Conservation (phyloP, 108 stramenopile genomes). For the Aurantiochytrium sp. region DNA sequence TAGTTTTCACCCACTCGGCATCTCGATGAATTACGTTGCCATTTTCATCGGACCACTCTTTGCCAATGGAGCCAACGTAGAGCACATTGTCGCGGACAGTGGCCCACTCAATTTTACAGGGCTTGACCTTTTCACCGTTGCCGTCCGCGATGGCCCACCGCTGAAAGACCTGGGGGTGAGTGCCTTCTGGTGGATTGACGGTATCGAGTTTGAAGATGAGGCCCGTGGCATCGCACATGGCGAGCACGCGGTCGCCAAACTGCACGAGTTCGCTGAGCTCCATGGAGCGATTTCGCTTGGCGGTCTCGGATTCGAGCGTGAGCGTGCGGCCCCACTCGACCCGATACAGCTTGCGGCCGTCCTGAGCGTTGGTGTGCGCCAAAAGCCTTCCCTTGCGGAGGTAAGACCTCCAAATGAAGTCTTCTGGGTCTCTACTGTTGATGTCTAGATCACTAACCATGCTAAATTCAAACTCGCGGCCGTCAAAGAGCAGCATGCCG, state of each 20-base stretch:
- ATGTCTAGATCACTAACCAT: constrained; percentile 10
- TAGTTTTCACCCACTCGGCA: constrained; percentile 24
- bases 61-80: constrained; percentile 22
- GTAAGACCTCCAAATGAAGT: background rate
- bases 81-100: constrained; percentile 4
- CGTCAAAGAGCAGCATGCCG: background rate
- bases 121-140: constrained; percentile 15
- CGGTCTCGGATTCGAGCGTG: background rate
- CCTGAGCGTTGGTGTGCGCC: background rate
- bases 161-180: constrained; percentile 3
- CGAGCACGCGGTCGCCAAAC: background rate
- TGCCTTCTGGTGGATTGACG: background rate
- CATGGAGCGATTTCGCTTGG: constrained; percentile 16
- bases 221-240: constrained; percentile 22
- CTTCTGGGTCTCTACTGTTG: background rate
- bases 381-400: background rate
- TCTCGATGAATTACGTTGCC: background rate
- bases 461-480: background rate
- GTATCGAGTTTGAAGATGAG: constrained; percentile 26
- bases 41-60: background rate
- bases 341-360: background rate
- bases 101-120: constrained; percentile 25
- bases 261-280: constrained; percentile 22
- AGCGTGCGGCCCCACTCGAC: background rate
- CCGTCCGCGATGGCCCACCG: constrained; percentile 24